These are phyloP conservation scores for Tuctoria greenei DNA, from an alignment of 176 grass and related monocot genomes.

Conservation along the genomic window DNA sequence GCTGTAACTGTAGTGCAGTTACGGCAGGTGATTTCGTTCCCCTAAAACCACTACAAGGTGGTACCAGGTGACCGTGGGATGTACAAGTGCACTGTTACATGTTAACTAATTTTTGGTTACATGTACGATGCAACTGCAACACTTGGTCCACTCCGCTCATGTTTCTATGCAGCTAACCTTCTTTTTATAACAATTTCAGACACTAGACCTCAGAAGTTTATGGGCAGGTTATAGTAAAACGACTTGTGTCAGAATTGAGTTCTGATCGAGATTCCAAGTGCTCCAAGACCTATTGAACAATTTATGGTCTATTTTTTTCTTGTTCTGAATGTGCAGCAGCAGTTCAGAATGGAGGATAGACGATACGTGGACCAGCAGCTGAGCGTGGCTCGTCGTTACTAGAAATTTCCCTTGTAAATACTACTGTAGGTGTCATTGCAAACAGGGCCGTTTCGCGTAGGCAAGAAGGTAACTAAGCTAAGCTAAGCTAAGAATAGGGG, in stretches of 20 bases:
- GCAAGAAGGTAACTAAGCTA: background rate
- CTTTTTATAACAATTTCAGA: background rate
- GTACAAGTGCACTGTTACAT: background rate
- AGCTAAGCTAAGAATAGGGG: slow-evolving; percentile 24
- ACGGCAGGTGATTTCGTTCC: background rate
- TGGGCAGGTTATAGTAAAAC: background rate
- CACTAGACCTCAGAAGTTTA: background rate
- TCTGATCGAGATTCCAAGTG: background rate
- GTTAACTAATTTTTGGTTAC: background rate
- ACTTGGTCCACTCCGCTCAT: background rate
- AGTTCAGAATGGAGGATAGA: background rate
- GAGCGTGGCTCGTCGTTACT: background rate
- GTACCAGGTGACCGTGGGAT: background rate
- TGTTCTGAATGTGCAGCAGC: background rate
- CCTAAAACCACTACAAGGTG: background rate
- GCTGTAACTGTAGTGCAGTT: too few species aligned
- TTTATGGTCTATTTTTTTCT: background rate
- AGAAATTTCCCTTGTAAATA: background rate
- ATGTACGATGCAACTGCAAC: background rate
- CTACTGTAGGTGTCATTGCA: background rate
- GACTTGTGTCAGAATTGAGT: background rate
- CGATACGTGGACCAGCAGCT: background rate
- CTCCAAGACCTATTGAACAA: background rate
- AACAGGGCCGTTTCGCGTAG: background rate
- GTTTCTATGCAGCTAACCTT: background rate